Conservation (phyloP, 805 yeast genomes). For the Zygoascus flipseniorum region DNA sequence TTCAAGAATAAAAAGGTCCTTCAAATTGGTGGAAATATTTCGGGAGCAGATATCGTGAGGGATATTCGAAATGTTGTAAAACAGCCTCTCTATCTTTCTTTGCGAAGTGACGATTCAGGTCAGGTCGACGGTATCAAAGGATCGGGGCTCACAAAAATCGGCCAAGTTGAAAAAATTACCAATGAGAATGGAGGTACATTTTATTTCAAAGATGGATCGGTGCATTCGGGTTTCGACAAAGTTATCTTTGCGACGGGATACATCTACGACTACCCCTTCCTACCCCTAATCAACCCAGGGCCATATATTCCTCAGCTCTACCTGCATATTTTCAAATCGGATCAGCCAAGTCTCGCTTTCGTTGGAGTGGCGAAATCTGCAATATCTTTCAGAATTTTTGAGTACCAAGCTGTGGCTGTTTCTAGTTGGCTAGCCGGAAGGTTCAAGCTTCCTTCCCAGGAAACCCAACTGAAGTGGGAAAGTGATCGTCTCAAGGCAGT, state of each 20-base stretch:
- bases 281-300: conserved; percentile 3
- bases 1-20: conserved; percentile 42
- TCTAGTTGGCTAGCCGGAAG: conserved; percentile 3
- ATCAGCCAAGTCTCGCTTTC: conserved; percentile 4
- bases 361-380: conserved; percentile 6
- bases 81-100: background rate
- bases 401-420: conserved; percentile 5
- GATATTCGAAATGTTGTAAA: conserved; percentile 3
- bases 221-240: background rate
- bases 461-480: conserved; percentile 8
- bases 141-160: background rate
- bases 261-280: conserved; percentile 7
- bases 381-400: conserved; percentile 5
- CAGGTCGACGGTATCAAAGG: background rate
- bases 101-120: background rate
- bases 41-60: conserved; percentile 55
- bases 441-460: conserved; percentile 2
- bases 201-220: conserved; percentile 6
- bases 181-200: conserved; percentile 1
- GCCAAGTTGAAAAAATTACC: background rate
- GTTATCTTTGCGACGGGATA: conserved; percentile 10
- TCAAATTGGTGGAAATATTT: conserved; percentile 66
- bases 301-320: conserved; percentile 5
- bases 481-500: background rate
- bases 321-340: conserved; percentile 7